Percentiles rank a stretch among this genome's conserved stretches.
Evolutionary conservation across 1,139 yeast genomes (phyloP).

Genomic region (Zhuliangozyma blackwelliae): DNA sequence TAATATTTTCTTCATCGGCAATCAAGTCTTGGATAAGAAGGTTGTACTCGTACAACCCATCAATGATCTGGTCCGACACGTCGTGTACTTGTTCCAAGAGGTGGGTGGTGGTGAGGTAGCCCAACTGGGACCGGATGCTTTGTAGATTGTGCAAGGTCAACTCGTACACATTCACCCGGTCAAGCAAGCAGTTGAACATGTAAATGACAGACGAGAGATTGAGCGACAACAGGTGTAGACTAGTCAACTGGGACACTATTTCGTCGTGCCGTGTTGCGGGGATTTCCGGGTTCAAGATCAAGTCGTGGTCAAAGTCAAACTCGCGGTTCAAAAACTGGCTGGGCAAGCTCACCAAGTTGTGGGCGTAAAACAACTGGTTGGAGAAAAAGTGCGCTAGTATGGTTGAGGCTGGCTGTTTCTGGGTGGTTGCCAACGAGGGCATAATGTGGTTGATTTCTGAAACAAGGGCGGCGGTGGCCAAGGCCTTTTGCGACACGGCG

Average conservation of each 20-base stretch:
- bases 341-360: constrained; percentile 13
- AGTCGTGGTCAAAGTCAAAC: constrained; percentile 7
- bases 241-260: constrained; percentile 6
- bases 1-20: constrained; percentile 1
- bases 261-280: constrained; percentile 5
- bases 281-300: constrained; percentile 9
- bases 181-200: constrained; percentile 7
- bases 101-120: constrained; percentile 7
- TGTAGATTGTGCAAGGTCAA: constrained; percentile 6
- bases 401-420: not conserved
- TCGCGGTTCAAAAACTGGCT: constrained; percentile 11
- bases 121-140: constrained; percentile 6
- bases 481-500: not conserved
- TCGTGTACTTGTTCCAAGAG: constrained; percentile 8
- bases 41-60: constrained; percentile 11
- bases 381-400: constrained; percentile 10
- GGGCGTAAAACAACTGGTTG: constrained; percentile 17
- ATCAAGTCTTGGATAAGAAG: constrained; percentile 9
- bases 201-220: constrained; percentile 7
- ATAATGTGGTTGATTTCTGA: constrained; percentile 3
- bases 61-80: constrained; percentile 9
- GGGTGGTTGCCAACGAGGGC: constrained; percentile 4
- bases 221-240: constrained; percentile 6
- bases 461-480: constrained; percentile 2
- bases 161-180: constrained; percentile 5